phyloP scores from a whole-genome alignment of 2,329 filamentous ascomycete genomes.

The Aphanocladium album region DNA sequence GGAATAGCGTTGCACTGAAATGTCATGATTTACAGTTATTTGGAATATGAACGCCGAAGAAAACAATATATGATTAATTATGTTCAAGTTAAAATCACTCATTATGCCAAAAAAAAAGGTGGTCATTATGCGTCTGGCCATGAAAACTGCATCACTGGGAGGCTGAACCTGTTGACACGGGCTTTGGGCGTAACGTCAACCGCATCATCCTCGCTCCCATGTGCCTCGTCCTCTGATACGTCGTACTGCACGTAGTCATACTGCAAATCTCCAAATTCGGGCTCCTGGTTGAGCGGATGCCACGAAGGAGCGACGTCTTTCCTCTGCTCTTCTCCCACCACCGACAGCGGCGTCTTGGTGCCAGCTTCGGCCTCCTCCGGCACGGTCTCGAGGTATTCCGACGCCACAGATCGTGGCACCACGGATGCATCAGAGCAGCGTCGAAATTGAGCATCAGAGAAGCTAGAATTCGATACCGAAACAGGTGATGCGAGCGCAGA shows the following conservation, averaged over 20 bases:
- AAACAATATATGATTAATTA: background rate
- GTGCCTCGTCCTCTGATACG: background rate
- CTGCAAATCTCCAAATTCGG: background rate
- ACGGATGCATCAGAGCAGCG: background rate
- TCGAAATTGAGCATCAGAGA: background rate
- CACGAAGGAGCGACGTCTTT: background rate
- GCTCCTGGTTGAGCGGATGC: background rate
- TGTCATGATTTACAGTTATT: background rate
- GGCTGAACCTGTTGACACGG: slow-evolving; percentile 15
- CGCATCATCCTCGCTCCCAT: background rate
- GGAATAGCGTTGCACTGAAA: background rate
- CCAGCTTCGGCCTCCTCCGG: background rate
- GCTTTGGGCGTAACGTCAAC: background rate
- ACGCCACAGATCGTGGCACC: background rate
- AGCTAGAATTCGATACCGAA: background rate
- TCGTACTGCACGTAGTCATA: background rate
- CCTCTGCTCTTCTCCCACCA: background rate
- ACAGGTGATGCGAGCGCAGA: background rate
- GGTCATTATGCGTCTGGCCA: slow-evolving; percentile 20
- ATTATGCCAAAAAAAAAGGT: background rate
- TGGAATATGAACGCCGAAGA: background rate
- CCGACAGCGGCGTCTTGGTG: background rate
- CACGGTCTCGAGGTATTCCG: background rate
- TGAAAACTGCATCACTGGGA: slow-evolving; percentile 23
- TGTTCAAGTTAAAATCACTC: background rate